Base-by-base conservation (phyloP, 1,284 basidiomycete species). In the Earliella scabrosa region DNA sequence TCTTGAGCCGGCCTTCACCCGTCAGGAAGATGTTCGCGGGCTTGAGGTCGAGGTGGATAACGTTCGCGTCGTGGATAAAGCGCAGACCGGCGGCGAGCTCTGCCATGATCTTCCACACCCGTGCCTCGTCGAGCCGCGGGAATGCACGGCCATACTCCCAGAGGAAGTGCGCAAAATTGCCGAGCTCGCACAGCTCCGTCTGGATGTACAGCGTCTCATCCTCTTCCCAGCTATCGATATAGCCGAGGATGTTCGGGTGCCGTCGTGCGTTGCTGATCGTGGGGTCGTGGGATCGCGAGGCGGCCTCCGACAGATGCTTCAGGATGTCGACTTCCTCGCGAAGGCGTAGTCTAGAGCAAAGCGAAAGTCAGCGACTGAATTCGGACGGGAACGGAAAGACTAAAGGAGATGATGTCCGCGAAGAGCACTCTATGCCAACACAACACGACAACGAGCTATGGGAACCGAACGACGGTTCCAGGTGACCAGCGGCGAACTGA, bases 201-300 rank as follows among this genome's bases (percentile, higher is more conserved):
- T 91, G 93, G 65, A 99, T 96, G 75, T 85, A 98, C 29, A 99
- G 78, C 56, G 87, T 84, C 50, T 95, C 89, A 58, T 92, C 85
- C 75, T 99, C 93, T 73, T 99, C 97, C 97, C 97, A 99, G 55
- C 94, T 95, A 75, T 97, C 94, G 56, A 94, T 81, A 65, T 97
- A 96, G n/a, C 82, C 83, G 45, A 99, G 84, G 18, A 98, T 88
- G 71, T 97, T 94, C 1, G 85, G 83, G 74, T 92, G 73, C 18
- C 69, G 68, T 18, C 70, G 64, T 9, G 53, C 45, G 2, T 74
- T 51, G 11, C 54, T 50, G 14, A 57, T 50, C 29, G 54, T 24
- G 2, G 45, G 31, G 26, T 61, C 60, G 13, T 48, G 26, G 3
- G 60, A 58, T 13, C 48, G 56, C 29, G 52, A 46, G 1, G 52